Base-by-base conservation (phyloP, 345 rosid genomes). In the Salix viminalis region DNA sequence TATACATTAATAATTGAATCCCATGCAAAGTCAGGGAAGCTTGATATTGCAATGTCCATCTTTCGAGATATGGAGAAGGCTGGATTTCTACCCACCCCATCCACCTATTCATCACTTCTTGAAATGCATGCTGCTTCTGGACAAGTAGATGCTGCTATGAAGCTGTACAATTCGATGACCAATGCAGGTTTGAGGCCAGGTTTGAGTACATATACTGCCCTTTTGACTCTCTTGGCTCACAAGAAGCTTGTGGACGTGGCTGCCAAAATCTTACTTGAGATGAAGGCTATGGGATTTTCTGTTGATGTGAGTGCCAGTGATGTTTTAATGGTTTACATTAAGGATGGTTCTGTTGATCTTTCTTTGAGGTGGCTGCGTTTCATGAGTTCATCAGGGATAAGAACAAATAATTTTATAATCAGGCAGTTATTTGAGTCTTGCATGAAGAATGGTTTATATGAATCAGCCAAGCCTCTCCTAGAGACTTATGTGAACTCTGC, bases 11-110 rank as follows among this genome's bases (percentile, higher is more conserved):
- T 96, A 52, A 87, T 89, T 70, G 99, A 94, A 78, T 90, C 99
- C 75, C 98, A 92, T 82, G 98, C 97, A 5, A 94, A 96, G 81
- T 91, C 99, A 1, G 99, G 98, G 80, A 96, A 96, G 86, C 99
- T 94, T 39, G 97, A 96, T 77, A 82, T 84, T 72, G 97, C 99
- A 67, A 90, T 90, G 91, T 89, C 97, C 44, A 82, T 90, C 52
- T 96, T 91, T 52, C 83, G 82, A 56, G 97, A 96, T 65, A 94
- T 92, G 98, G 99, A 94, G 84, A 94, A 84, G 84, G 94, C 97
- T 69, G 99, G 99, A 58, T 96, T 92, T 77, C 85, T 90, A 70
- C 97, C 99, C 6, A 92, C 98, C 36, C 92, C 97, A 4, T 92
- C 99, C 4, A 94, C 99, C 2, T 94, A 90, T 75, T 96, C 97